phyloP scores from a whole-genome alignment of 2,329 filamentous ascomycete species.

The Pseudogymnoascus sp. region DNA sequence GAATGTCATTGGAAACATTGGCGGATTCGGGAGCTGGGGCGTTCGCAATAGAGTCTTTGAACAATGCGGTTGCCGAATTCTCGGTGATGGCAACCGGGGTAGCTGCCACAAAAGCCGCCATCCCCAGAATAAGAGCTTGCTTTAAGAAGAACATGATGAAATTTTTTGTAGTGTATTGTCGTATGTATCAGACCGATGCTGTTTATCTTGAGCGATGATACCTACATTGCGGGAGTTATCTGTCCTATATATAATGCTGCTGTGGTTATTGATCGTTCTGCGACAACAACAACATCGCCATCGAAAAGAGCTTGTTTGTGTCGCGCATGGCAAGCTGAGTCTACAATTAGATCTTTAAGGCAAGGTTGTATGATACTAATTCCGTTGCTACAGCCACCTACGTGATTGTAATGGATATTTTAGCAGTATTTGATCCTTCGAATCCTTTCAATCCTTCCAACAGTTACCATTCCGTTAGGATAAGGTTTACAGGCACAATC shows the following conservation, averaged over 20 bases:
- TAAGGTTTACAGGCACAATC: background rate
- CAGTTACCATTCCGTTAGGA: background rate
- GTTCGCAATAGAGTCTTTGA: background rate
- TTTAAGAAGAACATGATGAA: background rate
- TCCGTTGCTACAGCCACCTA: background rate
- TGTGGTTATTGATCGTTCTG: too few relatives aligned
- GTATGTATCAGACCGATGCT: background rate
- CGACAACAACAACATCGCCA: background rate
- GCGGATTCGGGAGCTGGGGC: background rate
- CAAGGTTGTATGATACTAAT: background rate
- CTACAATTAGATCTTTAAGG: background rate
- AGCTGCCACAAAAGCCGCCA: background rate
- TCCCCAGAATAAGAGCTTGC: background rate
- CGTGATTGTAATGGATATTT: background rate
- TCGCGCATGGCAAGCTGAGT: background rate
- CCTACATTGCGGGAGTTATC: background rate
- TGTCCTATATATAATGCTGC: too few relatives aligned
- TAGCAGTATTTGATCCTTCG: background rate
- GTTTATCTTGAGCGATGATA: too few relatives aligned
- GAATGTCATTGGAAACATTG: background rate
- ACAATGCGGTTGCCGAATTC: background rate
- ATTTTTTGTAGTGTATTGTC: background rate
- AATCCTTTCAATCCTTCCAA: background rate
- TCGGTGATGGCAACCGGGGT: background rate
- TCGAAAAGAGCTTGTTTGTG: background rate